Conservation (phyloP, 139 green algal species). For the Closterium sp. region DNA sequence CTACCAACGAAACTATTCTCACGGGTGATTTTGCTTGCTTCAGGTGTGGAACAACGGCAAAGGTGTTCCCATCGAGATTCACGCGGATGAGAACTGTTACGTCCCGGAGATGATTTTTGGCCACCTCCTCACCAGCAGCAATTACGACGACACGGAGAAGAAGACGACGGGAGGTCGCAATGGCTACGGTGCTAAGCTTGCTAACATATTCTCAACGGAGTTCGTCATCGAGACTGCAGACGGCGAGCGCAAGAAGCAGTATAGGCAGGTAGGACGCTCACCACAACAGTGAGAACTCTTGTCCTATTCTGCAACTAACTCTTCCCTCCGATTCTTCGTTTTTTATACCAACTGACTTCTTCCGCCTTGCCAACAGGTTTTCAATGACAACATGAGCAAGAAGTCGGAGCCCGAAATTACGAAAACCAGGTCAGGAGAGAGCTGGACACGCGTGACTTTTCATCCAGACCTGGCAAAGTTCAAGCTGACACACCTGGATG, state of each 20-base stretch:
- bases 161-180: slow-evolving; percentile 98
- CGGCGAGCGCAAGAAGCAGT: slow-evolving; percentile 74
- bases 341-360: not conserved
- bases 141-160: slow-evolving; percentile 98
- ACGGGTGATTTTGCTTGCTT: not conserved
- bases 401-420: slow-evolving; percentile 78
- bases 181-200: slow-evolving; percentile 97
- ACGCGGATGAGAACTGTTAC: slow-evolving; percentile 84
- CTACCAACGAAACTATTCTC: not conserved
- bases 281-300: not conserved
- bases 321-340: not conserved
- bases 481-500: slow-evolving; percentile 82
- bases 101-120: slow-evolving; percentile 98
- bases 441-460: slow-evolving; percentile 97
- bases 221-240: slow-evolving; percentile 97
- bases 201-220: slow-evolving; percentile 99
- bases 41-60: slow-evolving; percentile 91
- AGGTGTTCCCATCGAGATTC: slow-evolving; percentile 90
- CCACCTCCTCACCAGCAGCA: slow-evolving; percentile 95
- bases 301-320: not conserved
- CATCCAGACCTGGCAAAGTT: slow-evolving; percentile 94
- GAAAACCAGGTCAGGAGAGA: slow-evolving; percentile 84
- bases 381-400: slow-evolving; percentile 65
- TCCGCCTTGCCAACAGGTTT: slow-evolving; percentile 43
- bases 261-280: slow-evolving; percentile 70